Conservation (phyloP, 768 basidiomycete genomes). For the Paxillus involutus region DNA sequence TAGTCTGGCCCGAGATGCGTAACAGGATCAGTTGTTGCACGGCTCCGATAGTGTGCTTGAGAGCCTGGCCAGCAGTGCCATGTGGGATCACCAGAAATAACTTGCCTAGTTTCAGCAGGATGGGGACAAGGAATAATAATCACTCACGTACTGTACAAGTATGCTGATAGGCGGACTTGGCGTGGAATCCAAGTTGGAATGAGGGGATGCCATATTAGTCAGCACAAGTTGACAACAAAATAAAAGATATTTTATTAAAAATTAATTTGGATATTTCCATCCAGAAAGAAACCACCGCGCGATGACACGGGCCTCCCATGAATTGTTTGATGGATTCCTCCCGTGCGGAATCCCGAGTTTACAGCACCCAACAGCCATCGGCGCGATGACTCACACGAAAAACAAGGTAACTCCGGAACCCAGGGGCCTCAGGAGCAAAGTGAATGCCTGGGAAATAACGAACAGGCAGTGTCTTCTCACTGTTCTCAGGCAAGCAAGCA, state of each 20-base stretch:
- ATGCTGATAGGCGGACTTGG: constrained; percentile 13
- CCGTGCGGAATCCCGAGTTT: no score
- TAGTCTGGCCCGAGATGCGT: not conserved
- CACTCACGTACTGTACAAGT: constrained; percentile 14
- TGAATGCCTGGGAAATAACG: not conserved
- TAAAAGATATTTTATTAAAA: no score
- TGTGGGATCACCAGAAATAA: constrained; percentile 15
- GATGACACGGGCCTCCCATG: no score
- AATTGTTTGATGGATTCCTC: no score
- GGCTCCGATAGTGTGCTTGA: constrained; percentile 10
- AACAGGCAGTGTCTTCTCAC: not conserved
- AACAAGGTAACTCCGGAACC: no score
- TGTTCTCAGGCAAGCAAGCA: not conserved
- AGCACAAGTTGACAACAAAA: no score
- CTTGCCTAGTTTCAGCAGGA: not conserved
- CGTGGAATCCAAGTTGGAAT: not conserved
- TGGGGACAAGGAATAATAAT: not conserved
- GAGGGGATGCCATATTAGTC: no score
- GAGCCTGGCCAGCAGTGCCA: not conserved
- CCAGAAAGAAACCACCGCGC: no score
- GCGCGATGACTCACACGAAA: no score
- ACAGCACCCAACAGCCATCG: no score
- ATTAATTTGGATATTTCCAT: no score
- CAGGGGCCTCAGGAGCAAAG: not conserved
- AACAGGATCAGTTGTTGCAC: not conserved